These are phyloP conservation scores for Cryptosporidium sp. DNA, from an alignment of 169 alveolate species.

Conservation along the genomic window DNA sequence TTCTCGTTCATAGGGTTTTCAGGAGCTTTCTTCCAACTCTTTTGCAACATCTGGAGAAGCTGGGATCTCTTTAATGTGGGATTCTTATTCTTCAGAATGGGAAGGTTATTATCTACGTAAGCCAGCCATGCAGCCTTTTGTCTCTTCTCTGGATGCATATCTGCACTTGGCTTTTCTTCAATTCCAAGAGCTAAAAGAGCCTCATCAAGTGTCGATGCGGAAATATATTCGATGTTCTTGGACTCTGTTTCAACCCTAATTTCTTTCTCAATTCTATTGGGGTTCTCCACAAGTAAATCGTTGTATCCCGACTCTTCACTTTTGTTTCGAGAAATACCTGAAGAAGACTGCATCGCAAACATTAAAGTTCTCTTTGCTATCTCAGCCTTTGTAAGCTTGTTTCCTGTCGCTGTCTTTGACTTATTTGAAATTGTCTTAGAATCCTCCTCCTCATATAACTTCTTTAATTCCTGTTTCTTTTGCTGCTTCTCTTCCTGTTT, in stretches of 20 bases:
- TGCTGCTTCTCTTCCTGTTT: constrained; percentile 64
- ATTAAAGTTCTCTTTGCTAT: constrained; percentile 61
- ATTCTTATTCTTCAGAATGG: constrained; percentile 31
- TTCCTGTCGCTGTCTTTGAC: constrained; percentile 8
- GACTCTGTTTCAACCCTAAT: constrained; percentile 17
- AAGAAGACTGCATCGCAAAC: constrained; percentile 61
- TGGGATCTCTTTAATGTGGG: constrained; percentile 68
- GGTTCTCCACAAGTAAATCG: constrained; percentile 64
- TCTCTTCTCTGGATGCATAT: constrained; percentile 71
- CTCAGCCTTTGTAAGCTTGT: constrained; percentile 64
- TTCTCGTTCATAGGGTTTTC: constrained; percentile 50
- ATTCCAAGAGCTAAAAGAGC: constrained; percentile 31
- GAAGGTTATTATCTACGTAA: constrained; percentile 63
- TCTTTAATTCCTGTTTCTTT: constrained; percentile 32
- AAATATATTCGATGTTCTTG: constrained; percentile 40
- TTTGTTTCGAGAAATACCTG: constrained; percentile 7
- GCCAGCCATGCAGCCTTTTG: constrained; percentile 73
- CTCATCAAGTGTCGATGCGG: constrained; percentile 69
- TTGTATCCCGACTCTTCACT: constrained; percentile 8
- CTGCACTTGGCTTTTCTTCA: constrained; percentile 6
- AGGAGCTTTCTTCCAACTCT: constrained; percentile 68
- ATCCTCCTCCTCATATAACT: constrained; percentile 70
- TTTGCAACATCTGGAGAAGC: constrained; percentile 50
- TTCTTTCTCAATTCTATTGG: constrained; percentile 30
- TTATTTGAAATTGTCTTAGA: constrained; percentile 44